A percentile compares a stretch with the other conserved stretches of the same genome.
phyloP scores from a whole-genome alignment of 768 basidiomycete genomes.

The Lactifluus echinatus region DNA sequence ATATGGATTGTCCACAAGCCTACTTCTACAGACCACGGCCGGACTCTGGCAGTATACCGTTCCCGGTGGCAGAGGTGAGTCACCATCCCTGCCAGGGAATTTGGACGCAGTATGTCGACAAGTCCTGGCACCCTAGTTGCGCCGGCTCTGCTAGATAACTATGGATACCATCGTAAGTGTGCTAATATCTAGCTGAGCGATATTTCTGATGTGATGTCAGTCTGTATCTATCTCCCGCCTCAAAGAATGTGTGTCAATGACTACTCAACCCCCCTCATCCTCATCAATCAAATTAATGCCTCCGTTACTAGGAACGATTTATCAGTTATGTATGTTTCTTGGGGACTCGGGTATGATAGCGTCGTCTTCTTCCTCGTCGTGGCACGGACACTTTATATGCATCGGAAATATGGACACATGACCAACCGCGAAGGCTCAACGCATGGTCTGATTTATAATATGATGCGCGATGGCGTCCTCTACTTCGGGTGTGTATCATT shows the following conservation, averaged over 20 bases:
- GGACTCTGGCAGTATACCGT: slow-evolving; percentile 20
- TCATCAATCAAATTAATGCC: background rate
- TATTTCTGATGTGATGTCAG: background rate
- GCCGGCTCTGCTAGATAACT: slow-evolving; percentile 17
- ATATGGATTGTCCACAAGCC: slow-evolving; percentile 5
- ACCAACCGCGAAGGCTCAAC: background rate
- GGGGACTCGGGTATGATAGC: slow-evolving; percentile 18
- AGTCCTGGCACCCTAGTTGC: slow-evolving; percentile 2
- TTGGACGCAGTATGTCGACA: background rate
- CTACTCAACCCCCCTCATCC: background rate
- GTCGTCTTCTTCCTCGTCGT: slow-evolving; percentile 19
- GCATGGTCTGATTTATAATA: background rate
- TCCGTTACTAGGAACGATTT: slow-evolving; percentile 4
- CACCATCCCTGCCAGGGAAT: background rate
- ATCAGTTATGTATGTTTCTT: slow-evolving; percentile 17
- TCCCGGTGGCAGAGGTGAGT: slow-evolving; percentile 9
- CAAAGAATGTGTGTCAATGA: slow-evolving; percentile 7
- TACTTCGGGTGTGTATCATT: slow-evolving; percentile 16
- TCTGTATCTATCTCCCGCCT: slow-evolving; percentile 19
- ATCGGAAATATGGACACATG: slow-evolving; percentile 4
- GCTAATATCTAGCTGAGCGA: background rate
- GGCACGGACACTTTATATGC: slow-evolving; percentile 16
- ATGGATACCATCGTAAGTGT: slow-evolving; percentile 18
- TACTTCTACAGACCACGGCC: slow-evolving; percentile 11
- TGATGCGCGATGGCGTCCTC: slow-evolving; percentile 16